phyloP scores from a whole-genome alignment of 768 basidiomycete species.

The Boletus patriciae region DNA sequence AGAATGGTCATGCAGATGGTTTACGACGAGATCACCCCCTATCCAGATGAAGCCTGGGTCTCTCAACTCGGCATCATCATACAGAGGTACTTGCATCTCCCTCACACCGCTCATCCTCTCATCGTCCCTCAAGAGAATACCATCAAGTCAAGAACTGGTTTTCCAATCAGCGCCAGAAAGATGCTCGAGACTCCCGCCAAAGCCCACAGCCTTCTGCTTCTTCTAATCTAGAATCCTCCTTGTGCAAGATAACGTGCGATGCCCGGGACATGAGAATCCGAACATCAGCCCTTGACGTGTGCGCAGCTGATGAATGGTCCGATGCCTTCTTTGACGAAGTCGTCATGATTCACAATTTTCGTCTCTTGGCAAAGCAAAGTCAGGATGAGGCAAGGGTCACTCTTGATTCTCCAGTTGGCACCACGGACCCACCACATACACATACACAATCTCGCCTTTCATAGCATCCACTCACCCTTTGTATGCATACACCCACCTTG shows the following conservation, averaged over 20 bases:
- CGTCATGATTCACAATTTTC: constrained; percentile 56
- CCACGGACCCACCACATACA: constrained; percentile 25
- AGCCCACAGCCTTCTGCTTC: constrained; percentile 34
- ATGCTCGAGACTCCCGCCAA: constrained; percentile 38
- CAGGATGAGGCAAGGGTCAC: constrained; percentile 36
- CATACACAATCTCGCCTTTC: constrained; percentile 17
- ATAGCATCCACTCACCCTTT: constrained; percentile 27
- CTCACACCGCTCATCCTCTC: not conserved
- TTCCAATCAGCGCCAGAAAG: constrained; percentile 59
- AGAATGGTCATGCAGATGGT: constrained; percentile 61
- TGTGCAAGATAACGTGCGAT: constrained; percentile 37
- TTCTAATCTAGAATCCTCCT: constrained; percentile 36
- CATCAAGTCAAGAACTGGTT: constrained; percentile 70
- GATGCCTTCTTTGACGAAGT: constrained; percentile 63
- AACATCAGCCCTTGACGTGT: constrained; percentile 46
- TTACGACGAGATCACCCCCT: constrained; percentile 64
- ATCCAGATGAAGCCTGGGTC: constrained; percentile 63
- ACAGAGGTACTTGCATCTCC: constrained; percentile 43
- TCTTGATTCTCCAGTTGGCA: constrained; percentile 24
- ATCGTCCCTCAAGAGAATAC: constrained; percentile 43
- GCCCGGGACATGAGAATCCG: constrained; percentile 48
- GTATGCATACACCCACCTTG: constrained; percentile 32
- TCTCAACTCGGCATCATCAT: constrained; percentile 58
- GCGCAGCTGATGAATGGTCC: constrained; percentile 51
- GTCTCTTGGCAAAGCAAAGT: constrained; percentile 38